Base-by-base conservation (phyloP, 225 moss, liverwort and hornwort species). In the Rhytidiadelphus loreus region DNA sequence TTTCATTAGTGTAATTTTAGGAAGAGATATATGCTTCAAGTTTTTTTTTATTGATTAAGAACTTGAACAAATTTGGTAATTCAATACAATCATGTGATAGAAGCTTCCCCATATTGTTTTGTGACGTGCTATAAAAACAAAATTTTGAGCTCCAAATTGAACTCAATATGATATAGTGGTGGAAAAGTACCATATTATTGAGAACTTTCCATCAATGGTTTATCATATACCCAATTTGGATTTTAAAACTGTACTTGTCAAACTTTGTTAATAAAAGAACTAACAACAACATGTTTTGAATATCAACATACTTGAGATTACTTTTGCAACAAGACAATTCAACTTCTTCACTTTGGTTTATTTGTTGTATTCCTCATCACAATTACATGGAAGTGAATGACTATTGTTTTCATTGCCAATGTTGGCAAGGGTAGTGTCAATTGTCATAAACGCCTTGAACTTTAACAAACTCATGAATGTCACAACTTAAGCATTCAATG, bases 231-330 rank as follows among this genome's bases (percentile, higher is more conserved):
- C 6, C 17, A 44, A 28, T 44, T 29, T 29, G 29, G 7, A 73
- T n/a, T n/a, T n/a, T 29, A 18, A 71, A 50, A 20, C 2, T 50
- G 0, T 0, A 0, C 52, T 52, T 33, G 7, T 52, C 0, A 8
- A 52, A 22, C 13, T 33, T 2, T 33, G 8, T 32, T 5, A 19
- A 18, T 48, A 48, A 21, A 32, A 52, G 2, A 52, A 48, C 2
- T 48, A 19, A 52, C 3, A 21, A 13, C 33, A 52, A 50, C 3
- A 21, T 0, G 1, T 75, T 75, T 33, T 52, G 13, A 50, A 72
- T 72, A 44, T 44, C 44, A 75, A 52, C 5, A 48, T 50, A 21
- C 21, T 32, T 33, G 8, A 75, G 13, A 32, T 50, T 33, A 8
- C 13, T 75, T 50, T 75, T 8, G 8, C 20, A 52, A 75, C 2